A percentile compares a stretch with the other conserved stretches of the same genome.
Evolutionary conservation across 2,329 filamentous ascomycete species (phyloP).

Genomic region (Aaosphaeria pasadenensis): DNA sequence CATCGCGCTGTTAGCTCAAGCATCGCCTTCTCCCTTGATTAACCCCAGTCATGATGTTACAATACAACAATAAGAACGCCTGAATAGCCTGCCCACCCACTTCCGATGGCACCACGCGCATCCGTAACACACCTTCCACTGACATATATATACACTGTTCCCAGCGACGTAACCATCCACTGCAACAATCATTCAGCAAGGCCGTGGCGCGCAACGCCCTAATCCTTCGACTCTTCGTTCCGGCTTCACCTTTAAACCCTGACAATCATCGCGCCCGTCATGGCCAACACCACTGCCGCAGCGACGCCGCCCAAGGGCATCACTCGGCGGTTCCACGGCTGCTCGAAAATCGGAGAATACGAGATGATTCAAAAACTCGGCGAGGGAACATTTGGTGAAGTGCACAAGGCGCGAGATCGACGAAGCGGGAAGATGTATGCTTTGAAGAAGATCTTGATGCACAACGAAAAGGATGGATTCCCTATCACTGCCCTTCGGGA

Average conservation of each 20-base stretch:
- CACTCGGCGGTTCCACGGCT: constrained; percentile 70
- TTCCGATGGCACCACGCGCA: constrained; percentile 20
- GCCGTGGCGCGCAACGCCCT: constrained; percentile 13
- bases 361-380: constrained; percentile 80
- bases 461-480: constrained; percentile 99
- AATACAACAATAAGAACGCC: background rate
- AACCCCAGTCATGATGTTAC: no score
- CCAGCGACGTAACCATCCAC: no score
- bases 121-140: constrained; percentile 7
- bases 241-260: no score
- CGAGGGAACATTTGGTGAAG: constrained; percentile 95
- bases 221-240: background rate
- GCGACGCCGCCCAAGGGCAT: constrained; percentile 40
- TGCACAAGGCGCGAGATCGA: constrained; percentile 81
- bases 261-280: background rate
- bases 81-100: background rate
- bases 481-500: constrained; percentile 97
- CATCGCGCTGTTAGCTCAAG: no score
- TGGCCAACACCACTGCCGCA: constrained; percentile 1
- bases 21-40: no score
- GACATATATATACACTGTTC: no score
- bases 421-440: constrained; percentile 75
- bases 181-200: background rate
- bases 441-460: constrained; percentile 98
- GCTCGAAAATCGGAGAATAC: constrained; percentile 78